Evolutionary conservation across 2,329 filamentous ascomycete genomes (phyloP).

Genomic region (Diaporthe citrichinensis): DNA sequence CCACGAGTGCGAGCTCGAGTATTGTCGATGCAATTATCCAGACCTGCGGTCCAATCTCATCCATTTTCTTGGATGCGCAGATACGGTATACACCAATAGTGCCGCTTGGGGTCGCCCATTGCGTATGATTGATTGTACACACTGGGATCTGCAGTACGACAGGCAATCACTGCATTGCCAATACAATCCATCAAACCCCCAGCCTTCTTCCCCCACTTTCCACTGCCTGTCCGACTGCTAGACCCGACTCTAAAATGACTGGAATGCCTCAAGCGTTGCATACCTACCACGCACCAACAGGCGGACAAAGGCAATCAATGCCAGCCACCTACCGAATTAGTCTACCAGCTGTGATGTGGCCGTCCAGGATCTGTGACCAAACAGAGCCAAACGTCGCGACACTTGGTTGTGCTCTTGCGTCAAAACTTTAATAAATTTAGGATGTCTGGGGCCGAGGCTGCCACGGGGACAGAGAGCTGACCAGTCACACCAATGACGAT

Average conservation of each 20-base stretch:
- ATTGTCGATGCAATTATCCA: not conserved
- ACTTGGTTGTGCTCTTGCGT: conserved; percentile 13
- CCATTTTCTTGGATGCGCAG: not conserved
- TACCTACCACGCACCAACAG: not conserved
- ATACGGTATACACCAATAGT: not conserved
- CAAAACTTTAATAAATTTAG: conserved; percentile 14
- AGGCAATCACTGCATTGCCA: conserved; percentile 12
- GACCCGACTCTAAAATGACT: not conserved
- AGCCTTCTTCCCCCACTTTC: not conserved
- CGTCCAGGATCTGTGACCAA: not conserved
- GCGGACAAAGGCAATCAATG: not conserved
- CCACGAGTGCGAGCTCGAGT: not conserved
- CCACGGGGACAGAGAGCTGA: not conserved
- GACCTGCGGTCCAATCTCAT: not conserved
- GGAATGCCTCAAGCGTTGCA: not conserved
- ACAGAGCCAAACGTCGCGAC: conserved; percentile 10
- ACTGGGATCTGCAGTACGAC: not conserved
- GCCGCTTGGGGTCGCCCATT: not conserved
- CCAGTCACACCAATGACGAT: conserved; percentile 19
- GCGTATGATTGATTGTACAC: not conserved
- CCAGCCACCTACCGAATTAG: not conserved
- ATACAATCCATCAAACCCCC: not conserved
- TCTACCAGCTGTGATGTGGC: not conserved
- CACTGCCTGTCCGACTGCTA: not conserved
- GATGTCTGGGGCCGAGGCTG: conserved; percentile 7